A percentile compares a stretch with the other conserved stretches of the same genome.
Conservation (phyloP, 257 asterid species). For the Penstemon newberryi region DNA sequence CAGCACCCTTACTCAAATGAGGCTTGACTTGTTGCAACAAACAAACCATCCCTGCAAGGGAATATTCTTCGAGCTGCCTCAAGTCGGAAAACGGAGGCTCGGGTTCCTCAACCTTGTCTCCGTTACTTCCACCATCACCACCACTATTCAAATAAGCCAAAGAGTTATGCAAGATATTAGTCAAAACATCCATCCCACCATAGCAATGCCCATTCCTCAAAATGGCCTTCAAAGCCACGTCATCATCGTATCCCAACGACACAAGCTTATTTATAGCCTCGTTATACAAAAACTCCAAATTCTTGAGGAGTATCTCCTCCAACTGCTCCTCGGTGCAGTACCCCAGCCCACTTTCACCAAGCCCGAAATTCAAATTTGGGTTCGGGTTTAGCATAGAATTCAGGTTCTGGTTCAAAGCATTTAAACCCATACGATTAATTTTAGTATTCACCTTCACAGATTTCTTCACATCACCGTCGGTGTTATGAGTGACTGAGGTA, state of each 20-base stretch:
- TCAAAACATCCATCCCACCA: constrained; percentile 89
- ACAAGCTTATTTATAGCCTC: constrained; percentile 63
- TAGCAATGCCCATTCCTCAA: constrained; percentile 73
- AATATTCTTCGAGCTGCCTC: constrained; percentile 81
- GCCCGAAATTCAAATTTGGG: constrained; percentile 25
- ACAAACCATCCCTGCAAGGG: constrained; percentile 78
- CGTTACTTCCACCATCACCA: constrained; percentile 30
- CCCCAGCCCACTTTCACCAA: constrained; percentile 63
- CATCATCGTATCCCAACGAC: constrained; percentile 68
- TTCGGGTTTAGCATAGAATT: constrained; percentile 21
- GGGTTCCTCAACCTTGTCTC: constrained; percentile 12
- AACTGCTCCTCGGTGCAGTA: constrained; percentile 68
- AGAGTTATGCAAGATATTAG: constrained; percentile 73
- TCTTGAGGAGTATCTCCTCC: constrained; percentile 65
- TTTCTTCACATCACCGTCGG: too few relatives aligned
- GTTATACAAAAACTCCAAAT: constrained; percentile 61
- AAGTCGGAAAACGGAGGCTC: constrained; percentile 60
- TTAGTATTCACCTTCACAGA: constrained; percentile 5
- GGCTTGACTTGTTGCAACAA: constrained; percentile 87
- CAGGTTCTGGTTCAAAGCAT: constrained; percentile 31
- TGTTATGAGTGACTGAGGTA: too few relatives aligned
- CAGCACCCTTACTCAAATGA: constrained; percentile 74
- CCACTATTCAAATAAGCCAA: constrained; percentile 61
- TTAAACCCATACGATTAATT: constrained; percentile 34
- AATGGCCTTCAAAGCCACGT: constrained; percentile 69